Base-by-base conservation (phyloP, 2,329 filamentous ascomycete genomes). In the Ophiocordyceps polyrhachis-furcata region DNA sequence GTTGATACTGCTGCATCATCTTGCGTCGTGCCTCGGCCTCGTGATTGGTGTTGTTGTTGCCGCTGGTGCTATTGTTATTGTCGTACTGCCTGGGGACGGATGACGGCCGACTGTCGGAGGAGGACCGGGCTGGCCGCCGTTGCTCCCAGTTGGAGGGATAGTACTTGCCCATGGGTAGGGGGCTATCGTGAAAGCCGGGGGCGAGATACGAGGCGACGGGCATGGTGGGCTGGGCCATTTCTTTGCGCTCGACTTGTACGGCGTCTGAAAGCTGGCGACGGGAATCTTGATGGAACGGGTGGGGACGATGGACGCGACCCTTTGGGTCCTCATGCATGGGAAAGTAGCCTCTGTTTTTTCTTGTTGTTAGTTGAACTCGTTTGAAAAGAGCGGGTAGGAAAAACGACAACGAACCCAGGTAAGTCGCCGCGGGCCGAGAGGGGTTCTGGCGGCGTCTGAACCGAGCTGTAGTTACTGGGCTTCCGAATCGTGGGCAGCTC, bases 131-230 rank as follows among this genome's bases (percentile, higher is more conserved):
- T 53, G n/a, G 31, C 17, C 44, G 25, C 19, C 45, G 43, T 25
- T 60, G 62, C 50, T 75, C 71, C 51, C 76, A 79, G 57, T 78
- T 78, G 23, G 72, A 69, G 0, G 75, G 75, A 47, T 79, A 76
- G 52, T 79, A 79, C 58, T 78, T 79, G 21, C 75, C 75, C 58
- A 76, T 63, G 0, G 74, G 71, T 29, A 75, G 58, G 4, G 64
- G 58, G 32, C 58, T 64, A 35, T 67, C 65, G 43, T 69, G 64
- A 35, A 67, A 60, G 2, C 70, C 70, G 23, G 65, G 66, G 7
- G 71, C 69, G 29, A 69, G 61, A 48, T 73, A 74, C 1, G 70
- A 71, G 9, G 70, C 59, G 32, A 73, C 63, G 7, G 69, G 67
- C 7, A 66, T 67, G 50, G 61, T 63, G 28, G 61, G 48, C 11